These are phyloP conservation scores for Yamadazyma sp. DNA, from an alignment of 1,139 yeast genomes.

Conservation along the genomic window DNA sequence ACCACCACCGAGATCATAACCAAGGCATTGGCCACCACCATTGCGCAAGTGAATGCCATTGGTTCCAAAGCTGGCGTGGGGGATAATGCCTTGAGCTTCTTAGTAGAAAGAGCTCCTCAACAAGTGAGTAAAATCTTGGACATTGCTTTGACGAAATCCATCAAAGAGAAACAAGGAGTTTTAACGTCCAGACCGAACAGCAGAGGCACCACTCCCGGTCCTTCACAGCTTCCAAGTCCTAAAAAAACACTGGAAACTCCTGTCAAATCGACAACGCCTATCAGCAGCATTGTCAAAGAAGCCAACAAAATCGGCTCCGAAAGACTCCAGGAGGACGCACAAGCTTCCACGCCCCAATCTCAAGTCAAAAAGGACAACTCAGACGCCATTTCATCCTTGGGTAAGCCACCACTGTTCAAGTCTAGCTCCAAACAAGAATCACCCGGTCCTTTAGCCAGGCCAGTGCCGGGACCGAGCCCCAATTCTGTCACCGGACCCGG, in stretches of 20 bases:
- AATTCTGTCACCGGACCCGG: constrained; percentile 4
- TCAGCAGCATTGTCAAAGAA: constrained; percentile 11
- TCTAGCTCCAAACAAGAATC: constrained; percentile 4
- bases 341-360: neutral
- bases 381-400: constrained; percentile 6
- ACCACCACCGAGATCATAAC: constrained; percentile 79
- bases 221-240: constrained; percentile 19
- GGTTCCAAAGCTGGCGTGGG: constrained; percentile 84
- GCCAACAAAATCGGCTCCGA: constrained; percentile 9
- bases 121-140: constrained; percentile 82
- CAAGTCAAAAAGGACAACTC: constrained; percentile 2
- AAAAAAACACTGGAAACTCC: constrained; percentile 7
- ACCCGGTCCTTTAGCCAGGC: constrained; percentile 5
- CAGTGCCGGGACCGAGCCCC: constrained; percentile 4
- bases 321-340: constrained; percentile 3
- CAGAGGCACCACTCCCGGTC: constrained; percentile 29
- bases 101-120: constrained; percentile 85
- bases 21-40: constrained; percentile 91
- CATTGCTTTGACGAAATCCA: constrained; percentile 79
- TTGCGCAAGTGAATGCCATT: constrained; percentile 84
- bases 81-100: constrained; percentile 74
- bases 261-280: constrained; percentile 1
- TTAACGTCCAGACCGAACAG: constrained; percentile 22
- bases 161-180: constrained; percentile 51
- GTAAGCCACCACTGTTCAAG: constrained; percentile 13